Base-by-base conservation (phyloP, 352 stramenopile genomes). In the Globisporangium canariense region DNA sequence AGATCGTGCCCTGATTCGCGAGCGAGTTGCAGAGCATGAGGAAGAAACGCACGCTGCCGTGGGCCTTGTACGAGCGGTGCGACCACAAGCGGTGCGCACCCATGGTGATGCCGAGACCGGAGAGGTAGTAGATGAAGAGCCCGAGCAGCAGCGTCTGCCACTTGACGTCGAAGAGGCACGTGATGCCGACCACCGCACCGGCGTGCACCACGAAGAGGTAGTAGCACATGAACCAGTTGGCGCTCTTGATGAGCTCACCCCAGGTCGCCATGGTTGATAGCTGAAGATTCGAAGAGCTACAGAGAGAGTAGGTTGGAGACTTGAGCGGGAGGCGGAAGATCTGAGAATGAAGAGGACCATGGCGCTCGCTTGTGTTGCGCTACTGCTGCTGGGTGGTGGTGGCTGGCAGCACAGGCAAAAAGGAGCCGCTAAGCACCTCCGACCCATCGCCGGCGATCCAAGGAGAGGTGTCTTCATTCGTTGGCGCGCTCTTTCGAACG, bases 141-240 rank as follows among this genome's bases (percentile, higher is more conserved):
- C 92, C 88, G 65, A 85, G 90, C 41, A 97, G 71, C 8, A 96
- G 78, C 46, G 96, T 99, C 62, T 96, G 79, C 69, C 76, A 87
- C 58, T 91, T 91, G 75, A 75, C 92, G 50, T 80, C 47, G 50
- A 88, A 69, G 22, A 99, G 62, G n/a, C 85, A 89, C 25, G 74
- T 58, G n/a, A 98, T 16, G 28, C 96, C 97, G 41, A 97, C 76
- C 52, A 97, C 32, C 16, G 93, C 97, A 14, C 94, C 82, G 1
- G 93, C 61, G 72, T 99, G 97, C 41, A 98, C 93, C n/a, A 98
- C 70, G 20, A 81, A 76, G 59, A 98, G 83, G 81, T 99, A 99
- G 77, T 98, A 98, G 54, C 94, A 78, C 96, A 99, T 99, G 60
- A 98, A 97, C 90, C 91, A 99, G 79, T 99, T 99, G 69, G 98